Percentiles rank a stretch among this genome's conserved stretches.
phyloP scores from a whole-genome alignment of 1,284 basidiomycete species.

The Pascua sp. region DNA sequence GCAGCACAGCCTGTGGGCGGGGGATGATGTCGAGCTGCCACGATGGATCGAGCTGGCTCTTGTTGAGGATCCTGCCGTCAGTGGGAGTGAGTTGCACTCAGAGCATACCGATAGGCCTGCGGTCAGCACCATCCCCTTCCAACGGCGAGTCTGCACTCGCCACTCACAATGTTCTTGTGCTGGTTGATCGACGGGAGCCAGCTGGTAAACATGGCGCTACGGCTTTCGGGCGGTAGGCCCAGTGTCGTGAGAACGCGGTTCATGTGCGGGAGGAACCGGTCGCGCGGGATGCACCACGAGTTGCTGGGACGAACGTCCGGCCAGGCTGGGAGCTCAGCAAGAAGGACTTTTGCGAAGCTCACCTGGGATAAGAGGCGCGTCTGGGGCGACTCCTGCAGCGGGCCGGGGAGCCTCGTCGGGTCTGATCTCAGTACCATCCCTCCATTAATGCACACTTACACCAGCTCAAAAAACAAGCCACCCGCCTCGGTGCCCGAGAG shows the following conservation, averaged over 20 bases:
- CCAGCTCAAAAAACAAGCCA: constrained; percentile 39
- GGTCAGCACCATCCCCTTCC: constrained; percentile 2
- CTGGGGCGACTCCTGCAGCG: constrained; percentile 14
- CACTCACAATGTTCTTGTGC: constrained; percentile 42
- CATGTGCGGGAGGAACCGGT: constrained; percentile 42
- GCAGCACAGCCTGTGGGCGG: constrained; percentile 32
- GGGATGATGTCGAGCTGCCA: constrained; percentile 34
- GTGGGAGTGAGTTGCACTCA: not conserved
- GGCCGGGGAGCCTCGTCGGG: constrained; percentile 11
- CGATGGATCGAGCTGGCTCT: constrained; percentile 33
- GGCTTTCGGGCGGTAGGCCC: constrained; percentile 38
- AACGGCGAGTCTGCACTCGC: not conserved
- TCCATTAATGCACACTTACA: constrained; percentile 19
- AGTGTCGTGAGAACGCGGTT: constrained; percentile 36
- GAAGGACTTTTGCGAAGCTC: not conserved
- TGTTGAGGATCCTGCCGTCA: constrained; percentile 31
- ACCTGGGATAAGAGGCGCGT: constrained; percentile 40
- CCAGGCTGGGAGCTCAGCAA: constrained; percentile 24
- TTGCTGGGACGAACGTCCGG: constrained; percentile 39
- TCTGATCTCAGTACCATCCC: not conserved
- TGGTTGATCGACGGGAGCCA: constrained; percentile 40
- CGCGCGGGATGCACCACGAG: constrained; percentile 37
- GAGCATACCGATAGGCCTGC: constrained; percentile 31
- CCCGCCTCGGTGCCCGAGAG: constrained; percentile 35
- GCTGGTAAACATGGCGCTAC: constrained; percentile 40